Evolutionary conservation across 192 early-diverging fungal genomes (phyloP).

Genomic region (Umbelopsis vinacea): DNA sequence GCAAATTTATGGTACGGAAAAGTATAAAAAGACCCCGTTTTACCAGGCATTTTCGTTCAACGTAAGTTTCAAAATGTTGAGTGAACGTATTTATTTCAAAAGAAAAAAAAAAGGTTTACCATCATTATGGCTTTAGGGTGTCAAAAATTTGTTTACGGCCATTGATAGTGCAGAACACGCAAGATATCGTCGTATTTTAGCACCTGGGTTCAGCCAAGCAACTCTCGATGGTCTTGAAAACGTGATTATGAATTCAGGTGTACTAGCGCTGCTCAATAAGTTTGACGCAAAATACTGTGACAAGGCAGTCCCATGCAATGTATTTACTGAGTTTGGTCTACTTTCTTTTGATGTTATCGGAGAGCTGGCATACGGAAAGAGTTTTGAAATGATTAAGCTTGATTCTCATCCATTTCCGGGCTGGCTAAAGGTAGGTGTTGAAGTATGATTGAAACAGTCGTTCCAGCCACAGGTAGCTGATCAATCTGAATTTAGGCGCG

Average conservation of each 20-base stretch:
- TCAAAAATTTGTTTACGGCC: background rate
- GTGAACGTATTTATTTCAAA: too few species aligned
- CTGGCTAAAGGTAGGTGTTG: slow-evolving; percentile 3
- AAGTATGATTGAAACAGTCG: too few species aligned
- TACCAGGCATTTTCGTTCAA: background rate
- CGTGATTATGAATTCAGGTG: background rate
- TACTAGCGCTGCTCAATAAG: slow-evolving; percentile 5
- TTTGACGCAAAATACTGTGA: background rate
- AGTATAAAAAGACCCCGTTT: background rate
- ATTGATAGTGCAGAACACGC: background rate
- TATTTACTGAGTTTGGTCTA: background rate
- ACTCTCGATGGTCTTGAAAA: background rate
- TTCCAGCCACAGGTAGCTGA: background rate
- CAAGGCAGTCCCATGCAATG: background rate
- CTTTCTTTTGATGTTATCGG: slow-evolving; percentile 17
- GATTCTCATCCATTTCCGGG: slow-evolving; percentile 1
- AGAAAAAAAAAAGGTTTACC: too few species aligned
- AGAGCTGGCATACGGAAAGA: slow-evolving; percentile 14
- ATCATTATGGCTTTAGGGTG: background rate
- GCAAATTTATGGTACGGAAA: background rate
- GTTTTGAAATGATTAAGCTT: slow-evolving; percentile 6
- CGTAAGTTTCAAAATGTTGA: background rate
- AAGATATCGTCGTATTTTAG: slow-evolving; percentile 3
- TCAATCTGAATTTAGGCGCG: background rate
- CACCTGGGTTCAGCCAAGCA: slow-evolving; percentile 1